phyloP scores from a whole-genome alignment of 331 rosid genomes.

The Arachis monticola region DNA sequence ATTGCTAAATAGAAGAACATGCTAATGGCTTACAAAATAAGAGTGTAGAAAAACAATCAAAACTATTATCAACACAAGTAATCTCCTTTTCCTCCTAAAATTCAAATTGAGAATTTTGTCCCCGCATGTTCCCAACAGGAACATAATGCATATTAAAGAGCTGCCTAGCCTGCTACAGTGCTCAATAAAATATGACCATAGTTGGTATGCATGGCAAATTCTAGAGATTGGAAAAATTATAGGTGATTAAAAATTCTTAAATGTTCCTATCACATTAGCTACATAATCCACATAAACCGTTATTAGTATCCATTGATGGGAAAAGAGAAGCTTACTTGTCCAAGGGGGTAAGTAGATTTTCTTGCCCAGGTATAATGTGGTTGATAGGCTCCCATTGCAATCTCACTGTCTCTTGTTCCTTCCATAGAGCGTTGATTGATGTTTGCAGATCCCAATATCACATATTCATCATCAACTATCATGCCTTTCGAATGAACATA shows the following conservation, averaged over 20 bases:
- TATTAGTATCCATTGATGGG: conserved; percentile 10
- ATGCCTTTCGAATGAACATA: conserved; percentile 98
- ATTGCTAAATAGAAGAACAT: neutral
- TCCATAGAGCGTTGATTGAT: conserved; percentile 98
- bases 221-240: no score
- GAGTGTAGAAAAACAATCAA: neutral
- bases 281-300: no score
- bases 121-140: neutral
- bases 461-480: conserved; percentile 94
- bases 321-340: conserved; percentile 63
- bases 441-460: conserved; percentile 95
- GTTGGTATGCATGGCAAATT: no score
- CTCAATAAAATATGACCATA: neutral
- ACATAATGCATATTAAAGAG: conserved; percentile 5
- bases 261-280: no score
- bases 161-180: neutral
- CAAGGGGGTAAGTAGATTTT: conserved; percentile 60
- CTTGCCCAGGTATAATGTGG: conserved; percentile 88
- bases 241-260: no score
- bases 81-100: neutral
- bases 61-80: neutral
- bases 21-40: conserved; percentile 28
- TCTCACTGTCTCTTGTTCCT: conserved; percentile 98
- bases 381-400: conserved; percentile 98
- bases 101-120: no score